phyloP scores from a whole-genome alignment of 2,329 filamentous ascomycete genomes.

The Cyclaneusma minus region DNA sequence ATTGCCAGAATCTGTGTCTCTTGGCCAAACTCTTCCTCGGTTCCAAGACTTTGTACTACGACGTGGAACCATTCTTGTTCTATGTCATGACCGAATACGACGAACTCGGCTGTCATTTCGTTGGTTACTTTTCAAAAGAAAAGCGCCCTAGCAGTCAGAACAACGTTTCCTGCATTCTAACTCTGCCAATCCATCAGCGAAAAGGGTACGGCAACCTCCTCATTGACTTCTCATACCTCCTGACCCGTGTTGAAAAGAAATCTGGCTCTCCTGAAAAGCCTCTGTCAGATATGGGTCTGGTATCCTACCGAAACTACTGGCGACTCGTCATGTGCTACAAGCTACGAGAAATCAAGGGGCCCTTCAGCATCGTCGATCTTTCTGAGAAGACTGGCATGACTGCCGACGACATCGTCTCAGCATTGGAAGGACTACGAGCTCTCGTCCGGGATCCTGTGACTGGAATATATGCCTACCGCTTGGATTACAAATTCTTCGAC shows the following conservation, averaged over 20 bases:
- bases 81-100: constrained; percentile 95
- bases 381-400: constrained; percentile 91
- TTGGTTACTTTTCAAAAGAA: constrained; percentile 99
- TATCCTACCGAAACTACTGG: constrained; percentile 98
- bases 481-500: constrained; percentile 73
- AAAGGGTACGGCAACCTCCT: constrained; percentile 94
- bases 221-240: constrained; percentile 95
- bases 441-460: constrained; percentile 82
- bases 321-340: constrained; percentile 76
- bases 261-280: constrained; percentile 95
- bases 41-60: constrained; percentile 95
- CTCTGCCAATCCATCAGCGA: constrained; percentile 87
- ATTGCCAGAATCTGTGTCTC: constrained; percentile 93
- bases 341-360: constrained; percentile 46
- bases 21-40: constrained; percentile 95
- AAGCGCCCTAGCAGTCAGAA: constrained; percentile 90
- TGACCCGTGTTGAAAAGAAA: constrained; percentile 84
- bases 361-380: constrained; percentile 48
- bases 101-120: constrained; percentile 83
- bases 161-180: constrained; percentile 95
- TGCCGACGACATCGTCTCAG: constrained; percentile 88
- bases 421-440: constrained; percentile 76
- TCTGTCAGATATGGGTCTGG: constrained; percentile 90
- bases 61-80: constrained; percentile 92
- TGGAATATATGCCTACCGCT: constrained; percentile 73